These are phyloP conservation scores for Ajuga reptans DNA, from an alignment of 305 asterid genomes.

Conservation along the genomic window DNA sequence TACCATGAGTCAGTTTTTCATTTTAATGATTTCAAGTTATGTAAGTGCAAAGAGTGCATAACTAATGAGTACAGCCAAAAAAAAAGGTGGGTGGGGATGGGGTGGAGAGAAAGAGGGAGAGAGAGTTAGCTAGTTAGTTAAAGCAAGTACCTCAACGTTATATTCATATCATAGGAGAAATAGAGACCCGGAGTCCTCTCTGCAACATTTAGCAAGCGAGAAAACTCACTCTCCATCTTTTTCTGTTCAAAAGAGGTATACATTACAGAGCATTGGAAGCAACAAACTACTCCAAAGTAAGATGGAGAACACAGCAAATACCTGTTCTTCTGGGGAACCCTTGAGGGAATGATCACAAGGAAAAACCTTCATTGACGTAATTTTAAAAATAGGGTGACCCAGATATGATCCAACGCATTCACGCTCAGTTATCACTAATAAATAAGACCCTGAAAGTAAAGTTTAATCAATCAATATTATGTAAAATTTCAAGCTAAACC, in stretches of 20 bases:
- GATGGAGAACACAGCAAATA: conserved; percentile 23
- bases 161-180: conserved; percentile 89
- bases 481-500: conserved; percentile 12
- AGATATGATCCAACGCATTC: conserved; percentile 84
- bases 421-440: conserved; percentile 75
- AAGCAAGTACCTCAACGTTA: conserved; percentile 77
- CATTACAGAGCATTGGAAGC: conserved; percentile 22
- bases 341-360: conserved; percentile 89
- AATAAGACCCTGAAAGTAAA: conserved; percentile 62
- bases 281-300: conserved; percentile 19
- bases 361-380: conserved; percentile 65
- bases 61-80: no score
- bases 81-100: no score
- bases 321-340: conserved; percentile 84
- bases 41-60: no score
- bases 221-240: conserved; percentile 85
- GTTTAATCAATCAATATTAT: conserved; percentile 18
- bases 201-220: conserved; percentile 73
- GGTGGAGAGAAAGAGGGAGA: background rate
- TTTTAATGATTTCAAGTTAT: no score
- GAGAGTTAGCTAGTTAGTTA: no score
- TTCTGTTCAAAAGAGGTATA: conserved; percentile 53
- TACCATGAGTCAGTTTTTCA: no score
- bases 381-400: conserved; percentile 77
- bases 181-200: conserved; percentile 78